Evolutionary conservation across 352 stramenopile genomes (phyloP), one percentile per base, ranked within the genome.

Genomic region (Phytopythium ostracodes): DNA sequence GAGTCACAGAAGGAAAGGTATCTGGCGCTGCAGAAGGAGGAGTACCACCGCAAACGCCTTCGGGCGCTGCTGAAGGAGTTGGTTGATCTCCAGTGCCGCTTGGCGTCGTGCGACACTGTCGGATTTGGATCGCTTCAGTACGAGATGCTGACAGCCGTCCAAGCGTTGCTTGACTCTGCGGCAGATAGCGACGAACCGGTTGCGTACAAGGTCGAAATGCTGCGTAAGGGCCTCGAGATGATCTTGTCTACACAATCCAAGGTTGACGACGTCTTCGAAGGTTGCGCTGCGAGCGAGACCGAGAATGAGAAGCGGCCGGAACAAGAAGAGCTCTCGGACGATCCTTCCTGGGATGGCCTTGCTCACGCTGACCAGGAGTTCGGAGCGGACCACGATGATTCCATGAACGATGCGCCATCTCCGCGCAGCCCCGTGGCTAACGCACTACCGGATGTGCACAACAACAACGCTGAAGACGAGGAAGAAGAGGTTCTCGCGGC

Each of bases 191-290:
- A 42, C 29, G 40, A 33, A n/a, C n/a, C 55, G 18, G 18, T 22
- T n/a, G 40, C 0, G 25, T 51, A 22, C 22, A 53, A 60, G 42
- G 38, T 52, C 7, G 42, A 50, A 17, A 14, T 29, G 3, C 29
- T 60, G 38, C 55, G 42, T 14, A 60, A 60, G 38, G 55, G 55
- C 9, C n/a, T 60, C n/a, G 55, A 60, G 20, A 27, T 25, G 0
- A 27, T 52, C 24, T 36, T 49, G 14, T 10, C 55, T 29, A 12
- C 46, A n/a, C 49, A 62, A 49, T 44, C 43, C 6, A 57, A 43
- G 40, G 5, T 36, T 15, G 14, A 17, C 6, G 18, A 22, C 38
- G 12, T 22, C 3, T 12, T 15, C 9, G 24, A 18, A 29, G 14
- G 4, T 2, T 24, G 15, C 24, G 3, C 8, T 3, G 5, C 35